Conservation (phyloP, 2,329 filamentous ascomycete species). For the Trichophyton mentagrophytes region DNA sequence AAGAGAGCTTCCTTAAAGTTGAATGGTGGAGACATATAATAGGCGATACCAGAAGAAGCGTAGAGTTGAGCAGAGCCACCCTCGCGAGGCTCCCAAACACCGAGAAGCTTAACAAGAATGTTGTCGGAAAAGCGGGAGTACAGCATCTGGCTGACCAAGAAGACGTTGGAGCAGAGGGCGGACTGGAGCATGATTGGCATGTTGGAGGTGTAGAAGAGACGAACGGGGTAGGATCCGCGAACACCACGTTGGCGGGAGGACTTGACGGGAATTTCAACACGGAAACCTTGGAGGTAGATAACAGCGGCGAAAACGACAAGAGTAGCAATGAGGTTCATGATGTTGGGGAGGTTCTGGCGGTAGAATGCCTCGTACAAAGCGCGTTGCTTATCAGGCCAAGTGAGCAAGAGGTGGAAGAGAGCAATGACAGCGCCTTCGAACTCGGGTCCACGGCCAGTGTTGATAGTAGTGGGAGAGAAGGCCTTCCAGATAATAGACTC, state of each 20-base stretch:
- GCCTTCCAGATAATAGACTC: slow-evolving; percentile 99
- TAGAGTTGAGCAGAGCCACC: slow-evolving; percentile 82
- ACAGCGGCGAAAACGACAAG: slow-evolving; percentile 89
- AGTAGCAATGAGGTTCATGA: slow-evolving; percentile 96
- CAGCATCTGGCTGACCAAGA: slow-evolving; percentile 98
- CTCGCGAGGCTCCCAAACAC: slow-evolving; percentile 96
- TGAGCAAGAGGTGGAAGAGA: slow-evolving; percentile 30
- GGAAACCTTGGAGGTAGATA: slow-evolving; percentile 99
- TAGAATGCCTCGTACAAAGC: slow-evolving; percentile 98
- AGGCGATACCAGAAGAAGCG: slow-evolving; percentile 83
- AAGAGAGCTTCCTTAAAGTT: slow-evolving; percentile 96
- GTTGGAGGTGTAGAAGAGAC: slow-evolving; percentile 99
- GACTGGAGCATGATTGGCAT: slow-evolving; percentile 99
- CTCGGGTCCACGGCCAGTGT: slow-evolving; percentile 96
- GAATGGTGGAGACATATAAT: slow-evolving; percentile 98
- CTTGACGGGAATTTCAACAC: slow-evolving; percentile 99
- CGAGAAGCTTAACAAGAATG: slow-evolving; percentile 90
- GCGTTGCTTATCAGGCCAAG: slow-evolving; percentile 98
- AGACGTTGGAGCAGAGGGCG: slow-evolving; percentile 95
- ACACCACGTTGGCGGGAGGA: slow-evolving; percentile 97
- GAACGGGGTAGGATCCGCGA: slow-evolving; percentile 93
- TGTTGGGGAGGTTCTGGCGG: slow-evolving; percentile 96
- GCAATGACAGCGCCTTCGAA: slow-evolving; percentile 31
- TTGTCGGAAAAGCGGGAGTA: slow-evolving; percentile 99
- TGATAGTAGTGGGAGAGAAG: slow-evolving; percentile 97